These are phyloP conservation scores for Fusarium sp. DNA, from an alignment of 2,329 filamentous ascomycete genomes.

Conservation along the genomic window DNA sequence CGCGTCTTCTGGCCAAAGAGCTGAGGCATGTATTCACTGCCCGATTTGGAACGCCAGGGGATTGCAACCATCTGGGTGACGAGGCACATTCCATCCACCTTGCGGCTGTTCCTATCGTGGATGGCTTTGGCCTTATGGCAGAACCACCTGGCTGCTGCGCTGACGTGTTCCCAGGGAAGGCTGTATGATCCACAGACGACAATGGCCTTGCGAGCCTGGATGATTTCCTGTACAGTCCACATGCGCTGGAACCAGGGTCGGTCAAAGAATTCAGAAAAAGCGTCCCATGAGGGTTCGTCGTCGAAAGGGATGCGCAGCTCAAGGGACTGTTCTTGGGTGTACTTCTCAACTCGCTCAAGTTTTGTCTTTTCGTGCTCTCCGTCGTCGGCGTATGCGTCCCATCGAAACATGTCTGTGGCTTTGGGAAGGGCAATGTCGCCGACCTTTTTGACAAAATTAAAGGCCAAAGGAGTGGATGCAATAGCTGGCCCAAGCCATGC, in stretches of 20 bases:
- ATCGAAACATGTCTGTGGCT: slow-evolving; percentile 26
- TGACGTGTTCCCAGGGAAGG: slow-evolving; percentile 21
- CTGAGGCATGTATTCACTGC: slow-evolving; percentile 12
- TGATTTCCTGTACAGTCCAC: slow-evolving; percentile 40
- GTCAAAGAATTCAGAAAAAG: slow-evolving; percentile 29
- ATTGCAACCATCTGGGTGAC: slow-evolving; percentile 21
- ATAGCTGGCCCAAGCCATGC: slow-evolving; percentile 30
- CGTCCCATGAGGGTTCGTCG: slow-evolving; percentile 8
- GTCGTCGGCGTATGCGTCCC: slow-evolving; percentile 15
- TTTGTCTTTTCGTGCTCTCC: slow-evolving; percentile 5
- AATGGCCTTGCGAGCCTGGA: slow-evolving; percentile 33
- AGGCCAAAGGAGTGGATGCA: background rate
- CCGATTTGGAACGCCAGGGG: slow-evolving; percentile 16
- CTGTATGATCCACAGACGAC: slow-evolving; percentile 21
- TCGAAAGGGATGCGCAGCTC: slow-evolving; percentile 28
- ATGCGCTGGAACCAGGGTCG: slow-evolving; percentile 35
- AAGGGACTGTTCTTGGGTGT: slow-evolving; percentile 13
- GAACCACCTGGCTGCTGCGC: slow-evolving; percentile 33
- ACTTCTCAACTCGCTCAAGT: slow-evolving; percentile 16
- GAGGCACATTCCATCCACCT: slow-evolving; percentile 19
- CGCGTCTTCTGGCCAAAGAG: slow-evolving; percentile 9
- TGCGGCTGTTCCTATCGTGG: background rate
- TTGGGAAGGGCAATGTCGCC: slow-evolving; percentile 28
- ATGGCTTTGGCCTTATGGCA: slow-evolving; percentile 18
- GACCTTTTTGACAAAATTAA: slow-evolving; percentile 20